Base-by-base conservation (phyloP, 345 rosid genomes). In the Bretschneidera sinensis region DNA sequence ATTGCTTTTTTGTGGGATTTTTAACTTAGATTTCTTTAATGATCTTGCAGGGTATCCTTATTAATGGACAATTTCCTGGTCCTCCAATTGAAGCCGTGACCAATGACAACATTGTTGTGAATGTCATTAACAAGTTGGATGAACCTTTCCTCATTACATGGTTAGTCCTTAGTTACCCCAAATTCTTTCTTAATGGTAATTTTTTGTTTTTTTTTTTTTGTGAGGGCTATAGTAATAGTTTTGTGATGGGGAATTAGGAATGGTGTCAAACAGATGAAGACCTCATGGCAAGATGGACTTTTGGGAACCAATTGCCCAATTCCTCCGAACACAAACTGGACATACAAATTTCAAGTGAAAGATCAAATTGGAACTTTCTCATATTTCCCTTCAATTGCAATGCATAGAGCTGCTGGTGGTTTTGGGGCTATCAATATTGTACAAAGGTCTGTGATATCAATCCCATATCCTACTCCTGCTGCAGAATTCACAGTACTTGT, bases 221-320 rank as follows among this genome's bases (percentile, higher is more conserved):
- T 20, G 11, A 49, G 1, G 16, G 22, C 13, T 20, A n/a, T n/a
- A n/a, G 17, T 2, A 14, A 14, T 18, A 17, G 52, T 13, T 10
- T 21, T 49, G 2, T 18, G 52, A 8, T 8, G 3, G 59, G 20
- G 51, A 61, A 33, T 16, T 58, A 91, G 98, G 98, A 83, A 80
- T 24, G 98, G 96, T 19, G 24, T 92, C 20, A 79, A 87, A 20
- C 95, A 82, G 57, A 81, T 92, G 64, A 87, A 68, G 60, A 85
- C 71, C 1, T 49, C 85, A 17, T 92, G 98, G 96, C 91, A 92
- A 79, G 92, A 92, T 31, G 96, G 96, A 55, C 88, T 92, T 39
- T 69, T 85, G 21, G 98, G 96, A 55, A 92, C 98, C 34, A 83
- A 92, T n/a, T 92, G 98, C 57, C 92, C 96, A 1, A 82, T 92